Base-by-base conservation (phyloP, 1,139 yeast species). In the Candida smagusa region DNA sequence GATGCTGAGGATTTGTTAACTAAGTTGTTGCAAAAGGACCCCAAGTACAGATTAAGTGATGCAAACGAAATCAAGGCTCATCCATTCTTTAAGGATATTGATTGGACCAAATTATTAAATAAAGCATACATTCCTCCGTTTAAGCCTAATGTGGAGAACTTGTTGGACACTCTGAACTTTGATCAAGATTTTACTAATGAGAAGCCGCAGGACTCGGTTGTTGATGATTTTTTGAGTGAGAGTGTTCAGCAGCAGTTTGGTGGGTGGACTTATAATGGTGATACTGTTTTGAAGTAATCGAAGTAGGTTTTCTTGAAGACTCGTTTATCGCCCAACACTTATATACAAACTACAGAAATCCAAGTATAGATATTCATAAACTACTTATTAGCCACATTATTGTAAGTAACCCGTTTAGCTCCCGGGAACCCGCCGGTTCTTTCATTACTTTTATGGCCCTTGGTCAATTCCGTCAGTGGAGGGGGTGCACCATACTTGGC, bases 181-280 rank as follows among this genome's bases (percentile, higher is more conserved):
- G 97, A 90, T 58, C 79, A 81, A 44, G 97, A 89, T 57, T 92
- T 92, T 58, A 92, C 98, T 7, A 83, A 74, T 53, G 97, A 92
- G 54, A 81, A 84, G 51, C 97, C 98, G 4, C 85, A 89, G 50
- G 98, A 92, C 59, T 85, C 96, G 42, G 97, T 92, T 9, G 97
- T 90, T 21, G 96, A 90, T 58, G 96, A 89, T 56, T 86, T 77
- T 50, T 76, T 80, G 63, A 86, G 88, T 59, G 96, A 86, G 53
- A 80, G 90, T 49, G 96, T 92, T 16, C 98, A 92, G 61, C 83
- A 85, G 57, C 97, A 92, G 63, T 92, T 92, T 71, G 97, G 96
- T 35, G 97, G 98, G 4, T 92, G 98, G 98, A 90, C 97, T 2
- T 90, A 89, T 60, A 88, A 87, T 39, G 96, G 92, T 8, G 80